Evolutionary conservation across 257 asterid genomes (phyloP).

Genomic region (Solanum habrochaites): DNA sequence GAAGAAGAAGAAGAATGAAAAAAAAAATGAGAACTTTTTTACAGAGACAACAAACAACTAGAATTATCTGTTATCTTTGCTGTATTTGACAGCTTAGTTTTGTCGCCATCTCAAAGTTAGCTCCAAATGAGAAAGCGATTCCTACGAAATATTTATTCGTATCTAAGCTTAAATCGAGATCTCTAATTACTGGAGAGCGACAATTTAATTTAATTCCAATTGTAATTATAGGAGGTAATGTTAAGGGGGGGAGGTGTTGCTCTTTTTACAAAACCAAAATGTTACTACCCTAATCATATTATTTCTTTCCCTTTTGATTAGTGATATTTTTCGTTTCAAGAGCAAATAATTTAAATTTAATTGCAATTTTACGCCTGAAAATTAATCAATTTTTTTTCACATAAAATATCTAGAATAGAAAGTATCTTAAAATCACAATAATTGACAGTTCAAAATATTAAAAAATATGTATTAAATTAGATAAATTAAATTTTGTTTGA

Average conservation of each 20-base stretch:
- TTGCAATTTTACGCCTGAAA: too few species aligned
- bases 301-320: rapidly evolving
- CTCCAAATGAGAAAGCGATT: not conserved
- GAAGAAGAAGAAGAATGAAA: not conserved
- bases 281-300: not conserved
- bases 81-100: not conserved
- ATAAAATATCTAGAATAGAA: too few species aligned
- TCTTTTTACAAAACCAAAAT: not conserved
- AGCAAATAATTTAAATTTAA: too few species aligned
- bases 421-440: too few species aligned
- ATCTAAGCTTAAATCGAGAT: not conserved
- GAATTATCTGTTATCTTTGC: not conserved
- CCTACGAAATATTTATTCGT: not conserved
- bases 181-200: not conserved
- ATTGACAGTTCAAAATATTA: too few species aligned
- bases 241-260: too few species aligned
- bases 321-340: rapidly evolving
- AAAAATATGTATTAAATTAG: too few species aligned
- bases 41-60: not conserved
- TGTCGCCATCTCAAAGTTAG: not conserved
- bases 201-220: too few species aligned
- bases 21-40: not conserved
- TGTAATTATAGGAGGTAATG: not conserved
- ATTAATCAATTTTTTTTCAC: too few species aligned
- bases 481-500: too few species aligned